Percentiles rank a stretch among this genome's conserved stretches.
Evolutionary conservation across 2,329 filamentous ascomycete species (phyloP).

Genomic region (Xylariaceae sp.): DNA sequence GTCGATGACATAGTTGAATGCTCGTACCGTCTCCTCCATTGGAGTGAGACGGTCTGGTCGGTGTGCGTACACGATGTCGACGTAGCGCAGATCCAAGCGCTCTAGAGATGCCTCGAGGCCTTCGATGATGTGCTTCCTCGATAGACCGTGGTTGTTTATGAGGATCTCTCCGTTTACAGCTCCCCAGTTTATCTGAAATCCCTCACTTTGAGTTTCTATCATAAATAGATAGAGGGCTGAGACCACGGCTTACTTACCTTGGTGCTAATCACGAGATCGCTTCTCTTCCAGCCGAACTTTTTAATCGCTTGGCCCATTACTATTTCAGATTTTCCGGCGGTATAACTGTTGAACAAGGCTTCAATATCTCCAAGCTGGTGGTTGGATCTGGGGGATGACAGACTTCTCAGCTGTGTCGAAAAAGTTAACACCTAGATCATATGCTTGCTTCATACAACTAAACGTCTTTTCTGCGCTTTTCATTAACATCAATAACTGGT

Average conservation of each 20-base stretch:
- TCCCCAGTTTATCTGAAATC: constrained; percentile 39
- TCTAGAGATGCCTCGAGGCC: constrained; percentile 55
- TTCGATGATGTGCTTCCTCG: constrained; percentile 51
- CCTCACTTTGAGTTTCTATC: constrained; percentile 29
- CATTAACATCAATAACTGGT: not conserved
- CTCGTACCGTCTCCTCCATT: constrained; percentile 60
- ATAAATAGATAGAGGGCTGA: not conserved
- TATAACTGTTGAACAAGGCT: constrained; percentile 23
- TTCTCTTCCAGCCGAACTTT: constrained; percentile 49
- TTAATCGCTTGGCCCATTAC: constrained; percentile 50
- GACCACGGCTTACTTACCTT: constrained; percentile 33
- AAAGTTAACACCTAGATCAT: constrained; percentile 50
- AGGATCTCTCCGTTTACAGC: constrained; percentile 23
- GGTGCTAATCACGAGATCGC: constrained; percentile 51
- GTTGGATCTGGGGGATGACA: not conserved
- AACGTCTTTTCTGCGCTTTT: constrained; percentile 23
- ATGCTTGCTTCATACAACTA: constrained; percentile 45
- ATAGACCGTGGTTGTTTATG: constrained; percentile 46
- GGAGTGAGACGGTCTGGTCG: constrained; percentile 54
- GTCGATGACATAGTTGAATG: constrained; percentile 46
- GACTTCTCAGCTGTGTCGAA: constrained; percentile 52
- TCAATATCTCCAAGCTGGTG: not conserved
- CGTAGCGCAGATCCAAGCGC: constrained; percentile 61
- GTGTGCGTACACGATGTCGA: constrained; percentile 62
- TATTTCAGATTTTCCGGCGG: constrained; percentile 45